Evolutionary conservation across 2,329 filamentous ascomycete genomes (phyloP), one percentile per base, ranked within the genome.

Genomic region (Hymenoscyphus repandus): DNA sequence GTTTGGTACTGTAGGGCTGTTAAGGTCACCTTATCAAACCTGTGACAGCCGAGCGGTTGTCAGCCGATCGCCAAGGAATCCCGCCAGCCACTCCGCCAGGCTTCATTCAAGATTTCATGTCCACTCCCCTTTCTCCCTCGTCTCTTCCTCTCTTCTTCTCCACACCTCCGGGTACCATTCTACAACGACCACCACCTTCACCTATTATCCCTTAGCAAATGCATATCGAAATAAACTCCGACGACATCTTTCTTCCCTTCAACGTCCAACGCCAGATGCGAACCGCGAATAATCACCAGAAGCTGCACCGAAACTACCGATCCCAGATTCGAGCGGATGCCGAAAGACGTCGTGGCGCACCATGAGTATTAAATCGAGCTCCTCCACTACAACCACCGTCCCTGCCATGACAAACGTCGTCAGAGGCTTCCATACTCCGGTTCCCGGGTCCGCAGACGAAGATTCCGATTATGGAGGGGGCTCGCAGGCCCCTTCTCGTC

Each of bases 381-480:
- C 41, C 41, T 57, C 58, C 13, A 51, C 55, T 45, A 50, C 55
- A 39, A 54, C 61, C 32, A 59, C 63, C 50, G 44, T 63, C 48
- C 62, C 63, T 32, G 62, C 63, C 53, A 46, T 64, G 53, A 64
- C 51, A 6, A 66, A 61, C 22, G 57, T 66, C 15, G 58, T 66
- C n/a, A 59, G 64, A 47, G 65, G 63, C 10, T 67, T 67, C 43
- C 60, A 66, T 39, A 67, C 65, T 31, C 63, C 64, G 40, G 36
- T 54, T 2, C 66, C 71, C 22, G 73, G 71, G 10, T 79, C 76
- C 45, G 75, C 73, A 22, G 76, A 76, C 47, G 77, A 81, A 62
- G 77, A 80, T 59, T 79, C 76, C 3, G 77, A 80, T 57, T 70
- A 70, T 53, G 71, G 70, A 53, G 63, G 22, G 7, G 22, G 22